phyloP scores from a whole-genome alignment of 176 grass and related monocot genomes.

The Hsuehochloa calcarea region DNA sequence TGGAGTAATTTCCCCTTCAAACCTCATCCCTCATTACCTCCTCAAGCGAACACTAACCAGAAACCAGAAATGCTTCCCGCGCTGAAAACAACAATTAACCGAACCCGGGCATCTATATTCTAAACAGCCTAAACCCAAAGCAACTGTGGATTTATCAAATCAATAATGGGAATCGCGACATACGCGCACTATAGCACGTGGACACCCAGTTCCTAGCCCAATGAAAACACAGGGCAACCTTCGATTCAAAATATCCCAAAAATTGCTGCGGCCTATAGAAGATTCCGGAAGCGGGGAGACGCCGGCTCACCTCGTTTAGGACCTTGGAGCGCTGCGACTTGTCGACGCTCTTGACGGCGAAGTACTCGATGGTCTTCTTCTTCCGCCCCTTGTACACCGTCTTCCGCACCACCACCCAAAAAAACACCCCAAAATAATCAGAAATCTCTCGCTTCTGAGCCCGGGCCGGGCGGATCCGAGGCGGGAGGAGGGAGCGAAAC shows the following conservation, averaged over 20 bases:
- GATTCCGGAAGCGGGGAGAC: not conserved
- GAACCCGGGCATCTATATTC: not conserved
- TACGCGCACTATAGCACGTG: not conserved
- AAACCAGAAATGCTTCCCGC: conserved; percentile 8
- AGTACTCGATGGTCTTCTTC: conserved; percentile 99
- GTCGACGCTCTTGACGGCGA: conserved; percentile 96
- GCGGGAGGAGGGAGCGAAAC: not conserved
- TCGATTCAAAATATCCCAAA: conserved; percentile 3
- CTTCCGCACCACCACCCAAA: conserved; percentile 38
- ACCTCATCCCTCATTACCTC: not conserved
- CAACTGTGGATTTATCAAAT: not conserved
- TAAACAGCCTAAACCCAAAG: not conserved
- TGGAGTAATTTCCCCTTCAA: not conserved
- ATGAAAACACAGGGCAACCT: not conserved
- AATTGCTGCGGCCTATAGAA: not conserved
- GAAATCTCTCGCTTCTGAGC: conserved; percentile 17
- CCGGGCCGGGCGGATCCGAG: not conserved
- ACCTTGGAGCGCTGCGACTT: conserved; percentile 94
- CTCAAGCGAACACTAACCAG: not conserved
- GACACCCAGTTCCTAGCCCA: not conserved
- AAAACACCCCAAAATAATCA: conserved; percentile 34
- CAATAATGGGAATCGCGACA: not conserved
- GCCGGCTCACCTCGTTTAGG: conserved; percentile 77
- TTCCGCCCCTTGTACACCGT: conserved; percentile 94
- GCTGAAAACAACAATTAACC: not conserved